Conservation (phyloP, 768 basidiomycete genomes). For the Hebeloma cylindrosporum region DNA sequence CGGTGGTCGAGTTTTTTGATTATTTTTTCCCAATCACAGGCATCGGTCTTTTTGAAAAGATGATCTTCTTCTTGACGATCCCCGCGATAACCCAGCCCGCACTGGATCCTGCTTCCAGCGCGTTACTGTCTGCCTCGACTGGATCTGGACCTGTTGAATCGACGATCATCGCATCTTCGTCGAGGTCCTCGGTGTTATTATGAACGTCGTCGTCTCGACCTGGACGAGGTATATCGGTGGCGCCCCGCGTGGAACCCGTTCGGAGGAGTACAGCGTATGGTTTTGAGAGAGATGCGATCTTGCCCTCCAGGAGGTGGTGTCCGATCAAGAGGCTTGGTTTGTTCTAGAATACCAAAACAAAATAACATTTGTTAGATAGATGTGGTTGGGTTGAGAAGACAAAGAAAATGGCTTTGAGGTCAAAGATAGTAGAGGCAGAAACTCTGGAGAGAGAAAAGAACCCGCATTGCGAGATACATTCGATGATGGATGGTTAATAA, state of each 20-base stretch:
- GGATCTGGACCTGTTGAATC: conserved; percentile 14
- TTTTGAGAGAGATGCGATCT: conserved; percentile 70
- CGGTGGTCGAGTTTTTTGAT: background rate
- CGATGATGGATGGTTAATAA: too few relatives aligned
- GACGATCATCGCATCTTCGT: conserved; percentile 21
- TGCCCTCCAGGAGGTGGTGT: conserved; percentile 89
- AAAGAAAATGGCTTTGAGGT: too few relatives aligned
- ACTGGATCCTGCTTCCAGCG: conserved; percentile 5
- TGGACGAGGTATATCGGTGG: conserved; percentile 2
- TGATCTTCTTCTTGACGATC: conserved; percentile 77
- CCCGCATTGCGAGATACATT: too few relatives aligned
- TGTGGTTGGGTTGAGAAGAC: too few relatives aligned
- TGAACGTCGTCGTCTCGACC: background rate
- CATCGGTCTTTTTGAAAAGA: conserved; percentile 83
- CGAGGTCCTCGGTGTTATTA: conserved; percentile 5
- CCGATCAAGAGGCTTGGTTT: conserved; percentile 82
- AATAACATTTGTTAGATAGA: too few relatives aligned
- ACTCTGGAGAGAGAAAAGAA: background rate
- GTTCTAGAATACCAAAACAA: conserved; percentile 41
- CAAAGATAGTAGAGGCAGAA: background rate
- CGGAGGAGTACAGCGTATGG: conserved; percentile 78
- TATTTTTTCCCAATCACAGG: conserved; percentile 46
- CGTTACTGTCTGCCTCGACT: conserved; percentile 4
- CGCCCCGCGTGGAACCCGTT: conserved; percentile 14
- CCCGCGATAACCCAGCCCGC: conserved; percentile 63